Conservation (phyloP, 108 stramenopile species). For the Cylindrotheca fusiformis region DNA sequence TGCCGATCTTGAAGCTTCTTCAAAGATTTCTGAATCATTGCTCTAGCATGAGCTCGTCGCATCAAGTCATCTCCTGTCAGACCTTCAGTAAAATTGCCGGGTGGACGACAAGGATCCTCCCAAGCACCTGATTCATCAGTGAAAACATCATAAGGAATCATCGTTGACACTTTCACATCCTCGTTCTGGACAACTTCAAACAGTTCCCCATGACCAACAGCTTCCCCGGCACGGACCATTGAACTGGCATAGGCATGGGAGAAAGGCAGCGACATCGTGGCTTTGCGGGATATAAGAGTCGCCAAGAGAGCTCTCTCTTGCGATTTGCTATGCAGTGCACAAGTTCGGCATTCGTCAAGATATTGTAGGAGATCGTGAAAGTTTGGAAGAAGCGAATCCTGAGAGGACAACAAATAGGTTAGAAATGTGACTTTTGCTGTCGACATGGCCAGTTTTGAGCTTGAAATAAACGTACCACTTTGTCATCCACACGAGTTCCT, state of each 20-base stretch:
- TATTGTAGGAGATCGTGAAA: conserved; percentile 50
- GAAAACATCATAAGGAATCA: conserved; percentile 83
- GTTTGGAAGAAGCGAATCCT: conserved; percentile 46
- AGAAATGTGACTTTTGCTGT: no score
- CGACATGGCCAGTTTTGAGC: background rate
- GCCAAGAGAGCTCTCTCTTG: conserved; percentile 78
- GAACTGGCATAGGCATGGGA: conserved; percentile 81
- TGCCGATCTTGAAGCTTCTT: conserved; percentile 78
- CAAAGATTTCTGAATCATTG: conserved; percentile 80
- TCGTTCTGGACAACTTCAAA: conserved; percentile 80
- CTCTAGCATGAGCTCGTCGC: conserved; percentile 71
- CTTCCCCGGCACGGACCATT: conserved; percentile 80
- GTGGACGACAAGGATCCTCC: conserved; percentile 84
- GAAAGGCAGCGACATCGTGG: conserved; percentile 78
- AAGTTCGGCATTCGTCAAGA: conserved; percentile 61
- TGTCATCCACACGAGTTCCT: conserved; percentile 40
- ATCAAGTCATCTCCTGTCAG: conserved; percentile 66
- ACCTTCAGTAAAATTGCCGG: conserved; percentile 44
- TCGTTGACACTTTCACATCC: conserved; percentile 58
- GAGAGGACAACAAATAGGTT: background rate
- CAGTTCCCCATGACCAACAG: conserved; percentile 75
- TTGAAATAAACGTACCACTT: conserved; percentile 22
- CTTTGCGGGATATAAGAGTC: conserved; percentile 49
- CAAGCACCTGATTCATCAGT: conserved; percentile 69
- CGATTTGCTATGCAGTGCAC: conserved; percentile 62